Conservation (phyloP, 2,329 filamentous ascomycete genomes). For the Colletotrichum tanaceti region DNA sequence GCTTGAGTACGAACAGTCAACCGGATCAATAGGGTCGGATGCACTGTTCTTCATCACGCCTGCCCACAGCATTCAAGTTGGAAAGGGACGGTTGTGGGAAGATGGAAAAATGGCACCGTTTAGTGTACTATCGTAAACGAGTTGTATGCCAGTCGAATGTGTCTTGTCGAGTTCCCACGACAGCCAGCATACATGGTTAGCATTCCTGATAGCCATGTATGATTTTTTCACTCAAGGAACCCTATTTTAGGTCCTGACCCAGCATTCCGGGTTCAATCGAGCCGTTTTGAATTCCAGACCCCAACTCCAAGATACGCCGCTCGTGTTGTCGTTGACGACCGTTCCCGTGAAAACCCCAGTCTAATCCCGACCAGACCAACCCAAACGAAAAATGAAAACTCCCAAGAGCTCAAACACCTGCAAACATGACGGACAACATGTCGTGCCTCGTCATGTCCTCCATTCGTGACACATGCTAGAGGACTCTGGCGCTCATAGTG, state of each 20-base stretch:
- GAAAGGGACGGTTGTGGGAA: background rate
- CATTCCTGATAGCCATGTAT: background rate
- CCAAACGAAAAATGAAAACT: no score
- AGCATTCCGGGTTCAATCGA: background rate
- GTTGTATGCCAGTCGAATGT: background rate
- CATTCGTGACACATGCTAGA: conserved; percentile 6
- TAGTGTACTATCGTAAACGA: background rate
- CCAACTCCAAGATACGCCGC: conserved; percentile 29
- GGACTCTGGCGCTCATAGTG: background rate
- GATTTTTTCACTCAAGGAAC: background rate
- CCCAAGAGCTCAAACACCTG: conserved; percentile 10
- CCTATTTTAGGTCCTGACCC: background rate
- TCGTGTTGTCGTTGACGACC: conserved; percentile 16
- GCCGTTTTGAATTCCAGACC: background rate
- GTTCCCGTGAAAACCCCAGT: background rate
- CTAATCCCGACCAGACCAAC: conserved; percentile 6
- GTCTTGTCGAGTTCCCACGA: background rate
- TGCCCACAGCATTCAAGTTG: no score
- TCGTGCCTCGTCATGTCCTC: conserved; percentile 3
- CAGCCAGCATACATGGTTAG: background rate
- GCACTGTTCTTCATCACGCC: no score
- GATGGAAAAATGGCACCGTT: background rate
- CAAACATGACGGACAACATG: conserved; percentile 4
- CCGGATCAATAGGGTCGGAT: background rate
- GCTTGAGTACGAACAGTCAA: background rate